Percentiles rank a stretch among this genome's conserved stretches.
phyloP scores from a whole-genome alignment of 352 stramenopile genomes.

The Pythium rhizo-oryzae region DNA sequence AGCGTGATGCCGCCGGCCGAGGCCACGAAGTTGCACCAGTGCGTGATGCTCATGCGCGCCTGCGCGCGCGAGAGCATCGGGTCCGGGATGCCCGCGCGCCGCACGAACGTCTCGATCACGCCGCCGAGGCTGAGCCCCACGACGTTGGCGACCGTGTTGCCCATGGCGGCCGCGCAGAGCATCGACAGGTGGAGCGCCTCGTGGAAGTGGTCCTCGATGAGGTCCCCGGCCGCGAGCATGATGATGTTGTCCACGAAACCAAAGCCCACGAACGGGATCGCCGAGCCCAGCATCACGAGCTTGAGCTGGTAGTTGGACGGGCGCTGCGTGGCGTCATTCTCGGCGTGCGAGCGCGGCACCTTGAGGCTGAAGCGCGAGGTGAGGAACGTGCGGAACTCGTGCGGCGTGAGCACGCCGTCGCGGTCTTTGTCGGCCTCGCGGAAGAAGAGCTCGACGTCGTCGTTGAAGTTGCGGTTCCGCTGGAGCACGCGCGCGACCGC shows the following conservation, averaged over 20 bases:
- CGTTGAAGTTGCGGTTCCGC: slow-evolving; percentile 38
- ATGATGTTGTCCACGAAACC: slow-evolving; percentile 89
- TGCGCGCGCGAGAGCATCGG: slow-evolving; percentile 78
- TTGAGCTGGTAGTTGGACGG: slow-evolving; percentile 69
- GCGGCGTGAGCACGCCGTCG: slow-evolving; percentile 60
- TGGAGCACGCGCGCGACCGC: slow-evolving; percentile 57
- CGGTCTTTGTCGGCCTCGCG: slow-evolving; percentile 70
- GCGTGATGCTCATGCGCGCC: slow-evolving; percentile 71
- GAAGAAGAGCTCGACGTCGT: slow-evolving; percentile 73
- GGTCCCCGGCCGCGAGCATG: slow-evolving; percentile 90
- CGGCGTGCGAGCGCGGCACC: slow-evolving; percentile 36
- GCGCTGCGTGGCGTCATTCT: slow-evolving; percentile 39
- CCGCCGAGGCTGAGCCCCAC: slow-evolving; percentile 93
- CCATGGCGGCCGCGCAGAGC: slow-evolving; percentile 93
- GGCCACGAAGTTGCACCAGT: slow-evolving; percentile 77
- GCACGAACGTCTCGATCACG: slow-evolving; percentile 86
- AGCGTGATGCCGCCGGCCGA: slow-evolving; percentile 84
- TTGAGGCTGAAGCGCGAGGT: slow-evolving; percentile 70
- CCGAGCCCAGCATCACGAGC: slow-evolving; percentile 77
- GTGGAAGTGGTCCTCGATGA: slow-evolving; percentile 95
- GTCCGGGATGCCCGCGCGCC: slow-evolving; percentile 66
- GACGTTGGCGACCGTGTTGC: slow-evolving; percentile 95
- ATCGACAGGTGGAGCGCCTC: slow-evolving; percentile 95
- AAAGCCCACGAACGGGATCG: slow-evolving; percentile 85
- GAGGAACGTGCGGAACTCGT: slow-evolving; percentile 71